Evolutionary conservation across 2,329 filamentous ascomycete genomes (phyloP).

Genomic region (Sclerotinia nivalis): DNA sequence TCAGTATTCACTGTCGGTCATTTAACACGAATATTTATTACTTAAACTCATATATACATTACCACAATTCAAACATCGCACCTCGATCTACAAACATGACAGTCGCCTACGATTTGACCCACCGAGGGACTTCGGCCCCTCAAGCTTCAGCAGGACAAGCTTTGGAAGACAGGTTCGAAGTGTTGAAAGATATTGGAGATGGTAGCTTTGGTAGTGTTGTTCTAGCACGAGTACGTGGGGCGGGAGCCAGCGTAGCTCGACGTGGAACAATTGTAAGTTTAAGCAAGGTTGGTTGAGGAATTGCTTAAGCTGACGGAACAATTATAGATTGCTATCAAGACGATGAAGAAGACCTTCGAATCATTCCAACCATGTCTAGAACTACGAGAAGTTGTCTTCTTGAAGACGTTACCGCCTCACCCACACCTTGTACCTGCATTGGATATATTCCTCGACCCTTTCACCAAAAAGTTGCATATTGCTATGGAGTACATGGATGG

Average conservation of each 20-base stretch:
- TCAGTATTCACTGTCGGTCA: constrained; percentile 27
- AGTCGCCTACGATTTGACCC: constrained; percentile 70
- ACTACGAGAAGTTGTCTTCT: constrained; percentile 93
- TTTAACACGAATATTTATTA: constrained; percentile 14
- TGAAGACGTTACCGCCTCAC: constrained; percentile 84
- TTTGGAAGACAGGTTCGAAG: constrained; percentile 92
- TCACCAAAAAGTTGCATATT: constrained; percentile 95
- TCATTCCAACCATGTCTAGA: constrained; percentile 88
- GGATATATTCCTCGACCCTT: constrained; percentile 96
- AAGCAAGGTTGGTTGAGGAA: constrained; percentile 12
- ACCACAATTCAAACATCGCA: neutral
- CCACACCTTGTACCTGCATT: constrained; percentile 93
- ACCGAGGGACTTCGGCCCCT: constrained; percentile 62
- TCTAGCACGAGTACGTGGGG: constrained; percentile 85
- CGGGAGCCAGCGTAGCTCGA: constrained; percentile 83
- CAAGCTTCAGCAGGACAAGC: constrained; percentile 50
- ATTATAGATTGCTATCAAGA: constrained; percentile 91
- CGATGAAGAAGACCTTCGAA: constrained; percentile 99
- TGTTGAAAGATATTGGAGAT: constrained; percentile 97
- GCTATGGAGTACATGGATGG: constrained; percentile 99
- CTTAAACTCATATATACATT: constrained; percentile 15
- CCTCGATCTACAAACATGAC: constrained; percentile 62
- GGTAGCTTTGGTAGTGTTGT: constrained; percentile 97
- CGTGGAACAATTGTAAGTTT: constrained; percentile 84
- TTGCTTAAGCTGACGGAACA: constrained; percentile 27